Base-by-base conservation (phyloP, 2,329 filamentous ascomycete genomes). In the Exophiala dermatitidis region DNA sequence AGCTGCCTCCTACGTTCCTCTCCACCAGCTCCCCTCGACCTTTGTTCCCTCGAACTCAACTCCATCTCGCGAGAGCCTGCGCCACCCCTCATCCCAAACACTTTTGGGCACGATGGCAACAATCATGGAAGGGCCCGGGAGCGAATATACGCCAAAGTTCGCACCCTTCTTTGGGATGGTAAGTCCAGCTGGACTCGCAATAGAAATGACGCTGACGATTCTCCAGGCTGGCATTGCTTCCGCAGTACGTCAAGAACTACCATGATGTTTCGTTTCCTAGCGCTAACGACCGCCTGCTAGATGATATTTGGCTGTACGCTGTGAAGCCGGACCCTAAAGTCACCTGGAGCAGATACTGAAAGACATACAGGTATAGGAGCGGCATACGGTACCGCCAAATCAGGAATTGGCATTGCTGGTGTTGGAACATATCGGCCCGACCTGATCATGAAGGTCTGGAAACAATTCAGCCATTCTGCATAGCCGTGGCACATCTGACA, bases 141-240 rank as follows among this genome's bases (percentile, higher is more conserved):
- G 72, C 58, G 76, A 79, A 56, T 69, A 76, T 57, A 71, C 80
- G 53, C 82, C 82, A 61, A 80, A 79, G 69, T 84, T 84, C 65
- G 81, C 82, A 65, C 81, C 81, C 45, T 85, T 85, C 73, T 76
- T 85, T 65, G 82, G 82, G 68, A 84, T 85, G 77, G 80, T 82
- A 71, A 69, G 77, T 74, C 26, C 26, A 36, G 33, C 30, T 46
- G 37, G 44, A 52, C 48, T 57, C 30, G 6, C 28, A 9, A 33
- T 19, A 30, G 31, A 26, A 32, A 32, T 8, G 34, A 7, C 50
- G 57, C 67, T 70, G 59, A 71, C 62, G 38, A 43, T 34, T n/a
- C 32, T 26, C 30, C 54, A 77, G 74, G 74, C 72, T 56, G 74
- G 74, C 52, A 72, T 76, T 65, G 73, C 74, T 52, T 68, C 70